Base-by-base conservation (phyloP, 495 filamentous ascomycete genomes). In the Aspergillus hancockii region DNA sequence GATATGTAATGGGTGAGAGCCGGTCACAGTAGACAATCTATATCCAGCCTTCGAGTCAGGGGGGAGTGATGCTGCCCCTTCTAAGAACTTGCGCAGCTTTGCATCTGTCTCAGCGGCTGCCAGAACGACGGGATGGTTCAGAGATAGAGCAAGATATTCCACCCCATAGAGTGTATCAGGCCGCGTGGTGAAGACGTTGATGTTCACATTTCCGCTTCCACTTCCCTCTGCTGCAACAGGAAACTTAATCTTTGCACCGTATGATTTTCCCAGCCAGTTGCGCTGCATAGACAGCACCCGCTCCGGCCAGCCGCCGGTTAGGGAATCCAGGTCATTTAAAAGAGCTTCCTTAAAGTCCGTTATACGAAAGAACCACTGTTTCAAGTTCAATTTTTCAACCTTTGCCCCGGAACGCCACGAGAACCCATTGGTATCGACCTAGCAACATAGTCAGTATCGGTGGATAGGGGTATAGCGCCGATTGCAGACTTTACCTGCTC, bases 331-430 rank as follows among this genome's bases (percentile, higher is more conserved):
- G 58, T 90, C 91, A 23, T 86, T 75, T 32, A 95, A 72, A 0
- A 96, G 77, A n/a, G 81, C 73, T 52, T 93, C 85, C 52, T 88
- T 83, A 67, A 90, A 95, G 21, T 81, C 81, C 1, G 90, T 92
- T 60, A 95, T 95, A 30, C 85, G 84, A 52, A 96, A 84, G 64
- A 96, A 96, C 92, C 92, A 96, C 65, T 96, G 92, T 69, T 91
- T 90, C 21, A 96, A 76, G 54, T 84, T 84, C 52, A 83, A 74
- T 71, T 92, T 88, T 69, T 93, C 89, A 31, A 96, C 91, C 63
- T 90, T 87, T 8, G 90, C 92, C 3, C 92, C 92, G 9, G 91
- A 94, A 51, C 92, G 80, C 92, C 92, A 96, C 8, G 91, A 95
- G 63, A 78, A 84, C 1, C 92, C 92, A 64, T 90, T 87, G 8